These are phyloP conservation scores for Camellia granthamiana DNA, from an alignment of 148 eudicot genomes.

Conservation along the genomic window DNA sequence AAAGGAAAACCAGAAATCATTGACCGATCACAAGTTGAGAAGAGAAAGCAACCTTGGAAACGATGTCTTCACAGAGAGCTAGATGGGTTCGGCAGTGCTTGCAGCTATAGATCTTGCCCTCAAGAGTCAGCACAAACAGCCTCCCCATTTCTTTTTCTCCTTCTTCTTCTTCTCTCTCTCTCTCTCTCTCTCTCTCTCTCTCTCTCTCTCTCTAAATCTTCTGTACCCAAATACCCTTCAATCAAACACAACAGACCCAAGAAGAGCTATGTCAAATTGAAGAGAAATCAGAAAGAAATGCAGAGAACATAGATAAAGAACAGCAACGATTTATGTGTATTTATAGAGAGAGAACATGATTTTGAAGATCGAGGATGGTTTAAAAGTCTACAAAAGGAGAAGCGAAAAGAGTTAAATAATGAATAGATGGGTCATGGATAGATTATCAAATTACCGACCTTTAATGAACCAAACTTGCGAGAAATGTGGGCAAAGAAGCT, in stretches of 20 bases:
- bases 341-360: neutral
- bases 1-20: neutral
- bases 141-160: slow-evolving; percentile 74
- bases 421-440: neutral
- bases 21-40: slow-evolving; percentile 1
- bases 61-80: slow-evolving; percentile 54
- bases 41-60: slow-evolving; percentile 55
- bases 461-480: neutral
- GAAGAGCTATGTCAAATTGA: neutral
- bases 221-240: neutral
- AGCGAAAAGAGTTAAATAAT: neutral
- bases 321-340: neutral
- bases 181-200: slow-evolving; percentile 10
- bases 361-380: neutral
- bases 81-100: slow-evolving; percentile 79
- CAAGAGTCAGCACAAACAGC: slow-evolving; percentile 60
- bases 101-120: slow-evolving; percentile 79
- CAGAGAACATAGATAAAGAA: neutral
- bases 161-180: too few species aligned
- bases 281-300: neutral
- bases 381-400: neutral
- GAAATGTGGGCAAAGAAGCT: neutral
- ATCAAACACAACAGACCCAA: neutral
- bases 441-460: neutral
- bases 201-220: neutral